Percentiles rank a stretch among this genome's conserved stretches.
Evolutionary conservation across 257 asterid species (phyloP).

Genomic region (Linderniella brevidens): DNA sequence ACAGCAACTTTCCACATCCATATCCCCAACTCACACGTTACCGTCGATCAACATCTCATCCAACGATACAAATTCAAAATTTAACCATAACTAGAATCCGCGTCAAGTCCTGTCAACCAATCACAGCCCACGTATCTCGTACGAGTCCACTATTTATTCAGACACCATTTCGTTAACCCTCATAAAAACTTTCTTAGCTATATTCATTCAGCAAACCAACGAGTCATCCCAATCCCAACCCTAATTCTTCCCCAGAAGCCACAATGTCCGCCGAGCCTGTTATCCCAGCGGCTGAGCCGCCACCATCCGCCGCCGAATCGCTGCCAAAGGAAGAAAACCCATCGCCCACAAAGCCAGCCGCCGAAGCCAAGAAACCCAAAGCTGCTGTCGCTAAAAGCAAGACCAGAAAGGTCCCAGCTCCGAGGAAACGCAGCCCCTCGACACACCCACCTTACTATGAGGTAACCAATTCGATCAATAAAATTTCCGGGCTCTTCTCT

Average conservation of each 20-base stretch:
- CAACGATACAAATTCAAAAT: slow-evolving; percentile 16
- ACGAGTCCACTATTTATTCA: slow-evolving; percentile 16
- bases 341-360: neutral
- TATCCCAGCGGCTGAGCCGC: slow-evolving; percentile 9
- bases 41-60: slow-evolving; percentile 27
- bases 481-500: neutral
- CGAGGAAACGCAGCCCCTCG: slow-evolving; percentile 17
- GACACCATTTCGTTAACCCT: too few relatives aligned
- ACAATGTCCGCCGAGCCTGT: slow-evolving; percentile 6
- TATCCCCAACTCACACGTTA: slow-evolving; percentile 11
- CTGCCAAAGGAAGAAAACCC: neutral
- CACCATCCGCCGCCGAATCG: slow-evolving; percentile 5
- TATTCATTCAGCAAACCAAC: slow-evolving; percentile 1
- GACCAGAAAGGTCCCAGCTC: slow-evolving; percentile 30
- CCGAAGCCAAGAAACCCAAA: slow-evolving; percentile 10
- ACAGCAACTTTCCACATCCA: slow-evolving; percentile 9
- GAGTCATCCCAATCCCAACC: slow-evolving; percentile 9
- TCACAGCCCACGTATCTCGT: slow-evolving; percentile 12
- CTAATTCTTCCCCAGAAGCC: neutral
- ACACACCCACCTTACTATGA: slow-evolving; percentile 50
- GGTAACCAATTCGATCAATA: slow-evolving; percentile 13
- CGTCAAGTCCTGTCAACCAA: slow-evolving; percentile 15
- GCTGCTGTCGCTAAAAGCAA: slow-evolving; percentile 15
- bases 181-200: neutral
- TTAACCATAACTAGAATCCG: slow-evolving; percentile 16